Evolutionary conservation across 371 early-diverging fungal species (phyloP).

Genomic region (Mortierella sp.): DNA sequence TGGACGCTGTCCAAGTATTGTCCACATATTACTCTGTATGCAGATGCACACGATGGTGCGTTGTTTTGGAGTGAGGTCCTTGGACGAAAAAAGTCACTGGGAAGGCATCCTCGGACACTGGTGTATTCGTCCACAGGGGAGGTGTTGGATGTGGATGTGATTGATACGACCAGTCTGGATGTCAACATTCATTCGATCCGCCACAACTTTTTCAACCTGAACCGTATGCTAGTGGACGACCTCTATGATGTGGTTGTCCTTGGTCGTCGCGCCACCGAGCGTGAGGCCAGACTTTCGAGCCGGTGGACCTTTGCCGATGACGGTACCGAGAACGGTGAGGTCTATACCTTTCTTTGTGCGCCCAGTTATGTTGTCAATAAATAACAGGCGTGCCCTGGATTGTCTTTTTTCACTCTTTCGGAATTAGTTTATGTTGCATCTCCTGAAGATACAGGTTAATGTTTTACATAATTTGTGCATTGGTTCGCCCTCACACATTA

Average conservation of each 20-base stretch:
- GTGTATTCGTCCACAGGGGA: conserved; percentile 39
- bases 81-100: conserved; percentile 32
- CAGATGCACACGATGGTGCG: conserved; percentile 59
- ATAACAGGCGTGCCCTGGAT: neutral
- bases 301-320: conserved; percentile 50
- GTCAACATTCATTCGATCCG: conserved; percentile 61
- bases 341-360: conserved; percentile 58
- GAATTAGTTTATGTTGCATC: too few species aligned
- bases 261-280: conserved; percentile 55
- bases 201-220: conserved; percentile 62
- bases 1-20: conserved; percentile 54
- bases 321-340: conserved; percentile 54
- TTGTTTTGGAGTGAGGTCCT: conserved; percentile 57
- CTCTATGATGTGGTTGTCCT: conserved; percentile 59
- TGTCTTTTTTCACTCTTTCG: neutral
- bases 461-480: too few species aligned
- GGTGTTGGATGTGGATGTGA: conserved; percentile 60
- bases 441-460: too few species aligned
- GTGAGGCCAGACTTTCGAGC: conserved; percentile 54
- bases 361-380: conserved; percentile 60
- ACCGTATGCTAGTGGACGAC: conserved; percentile 63
- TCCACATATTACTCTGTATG: conserved; percentile 58
- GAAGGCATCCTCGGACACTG: conserved; percentile 45
- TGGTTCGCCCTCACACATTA: too few species aligned
- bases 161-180: conserved; percentile 62